Base-by-base conservation (phyloP, 441 rosid species). In the Arabidopsis lyrata region DNA sequence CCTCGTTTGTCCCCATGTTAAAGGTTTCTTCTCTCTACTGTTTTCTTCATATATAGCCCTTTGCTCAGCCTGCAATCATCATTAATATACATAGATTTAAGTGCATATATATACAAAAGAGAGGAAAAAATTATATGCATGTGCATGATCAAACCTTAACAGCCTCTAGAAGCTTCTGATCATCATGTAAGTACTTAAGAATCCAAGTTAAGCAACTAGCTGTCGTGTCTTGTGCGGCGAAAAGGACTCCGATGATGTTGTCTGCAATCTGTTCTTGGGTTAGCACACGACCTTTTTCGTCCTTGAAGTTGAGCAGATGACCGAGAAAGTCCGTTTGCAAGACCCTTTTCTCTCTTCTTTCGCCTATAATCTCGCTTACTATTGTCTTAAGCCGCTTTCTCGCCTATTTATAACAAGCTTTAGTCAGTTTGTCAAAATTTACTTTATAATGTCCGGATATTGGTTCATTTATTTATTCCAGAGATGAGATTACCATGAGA, bases 181-280 rank as follows among this genome's bases (percentile, higher is more conserved):
- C 84, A 63, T 89, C 91, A 47, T 80, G 84, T 31, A 95, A 94
- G 83, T 84, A 92, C 68, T 90, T 95, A 50, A 95, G 85, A 75
- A 92, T 85, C 99, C 99, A 95, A 34, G 99, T 92, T 38, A 92
- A 73, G 70, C 78, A 84, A 77, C 92, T 88, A 49, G 99, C 99
- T 18, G 98, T 95, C 27, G 99, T 95, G 87, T 92, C 99, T 79
- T 86, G 96, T 4, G 98, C 98, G 0, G 99, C 99, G 75, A 95
- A 95, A 16, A 95, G 87, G n/a, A 89, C 98, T 75, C 99, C 99
- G n/a, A 92, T 88, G 35, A 90, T 83, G 78, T 95, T 95, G 68
- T 95, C 98, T 20, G 95, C 81, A 61, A 92, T 83, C 74, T 85
- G 85, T 32, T 86, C 84, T 54, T 88, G 84, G 2, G 72, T 84